Evolutionary conservation across 2,329 filamentous ascomycete species (phyloP).

Genomic region (Ambrosiella cleistominuta): DNA sequence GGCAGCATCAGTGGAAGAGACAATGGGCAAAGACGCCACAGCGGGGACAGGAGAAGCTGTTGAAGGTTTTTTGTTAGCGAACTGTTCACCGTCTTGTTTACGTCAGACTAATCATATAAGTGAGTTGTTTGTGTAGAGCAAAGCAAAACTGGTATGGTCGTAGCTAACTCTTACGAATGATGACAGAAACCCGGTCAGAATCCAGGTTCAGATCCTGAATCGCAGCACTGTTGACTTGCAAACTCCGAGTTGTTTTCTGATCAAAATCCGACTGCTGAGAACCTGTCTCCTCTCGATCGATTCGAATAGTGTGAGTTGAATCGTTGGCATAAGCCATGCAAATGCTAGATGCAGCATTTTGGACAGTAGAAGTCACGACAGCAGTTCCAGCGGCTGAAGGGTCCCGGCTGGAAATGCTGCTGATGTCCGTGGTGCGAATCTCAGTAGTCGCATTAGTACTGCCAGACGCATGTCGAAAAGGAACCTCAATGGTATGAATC

Average conservation of each 20-base stretch:
- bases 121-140: neutral
- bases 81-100: neutral
- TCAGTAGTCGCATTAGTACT: neutral
- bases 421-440: neutral
- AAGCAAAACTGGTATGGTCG: neutral
- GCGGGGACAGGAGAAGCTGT: conserved; percentile 15
- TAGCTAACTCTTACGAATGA: conserved; percentile 4
- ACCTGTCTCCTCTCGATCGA: neutral
- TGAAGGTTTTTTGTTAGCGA: conserved; percentile 5
- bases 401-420: neutral
- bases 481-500: neutral
- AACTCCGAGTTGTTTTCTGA: neutral
- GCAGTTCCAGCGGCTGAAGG: neutral
- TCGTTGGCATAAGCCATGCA: neutral
- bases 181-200: neutral
- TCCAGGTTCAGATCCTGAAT: neutral
- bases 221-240: conserved; percentile 1
- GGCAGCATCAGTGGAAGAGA: conserved; percentile 50
- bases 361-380: neutral
- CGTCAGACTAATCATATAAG: neutral
- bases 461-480: neutral
- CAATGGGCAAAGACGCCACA: conserved; percentile 19
- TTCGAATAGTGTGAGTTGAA: neutral
- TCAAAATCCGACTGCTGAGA: neutral
- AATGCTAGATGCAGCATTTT: neutral